Conservation (phyloP, 2,329 filamentous ascomycete species). For the Metarhizium anisopliae region DNA sequence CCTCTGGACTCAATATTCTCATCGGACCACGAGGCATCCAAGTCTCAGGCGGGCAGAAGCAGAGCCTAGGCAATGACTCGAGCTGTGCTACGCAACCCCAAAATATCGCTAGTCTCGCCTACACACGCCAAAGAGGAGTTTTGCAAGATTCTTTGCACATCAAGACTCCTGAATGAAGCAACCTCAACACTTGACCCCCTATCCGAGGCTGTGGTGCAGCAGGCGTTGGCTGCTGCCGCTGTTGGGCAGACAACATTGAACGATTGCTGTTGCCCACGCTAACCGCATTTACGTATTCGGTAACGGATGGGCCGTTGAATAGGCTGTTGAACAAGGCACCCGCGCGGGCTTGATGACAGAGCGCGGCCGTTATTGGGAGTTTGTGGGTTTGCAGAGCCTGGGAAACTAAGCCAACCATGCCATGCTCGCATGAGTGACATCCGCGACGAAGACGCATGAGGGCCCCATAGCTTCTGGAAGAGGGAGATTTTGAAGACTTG, state of each 20-base stretch:
- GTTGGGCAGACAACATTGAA: neutral
- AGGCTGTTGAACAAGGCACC: neutral
- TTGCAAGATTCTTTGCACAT: too few species aligned
- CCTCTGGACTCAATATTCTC: slow-evolving; percentile 46
- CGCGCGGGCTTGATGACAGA: neutral
- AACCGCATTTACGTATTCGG: slow-evolving; percentile 1
- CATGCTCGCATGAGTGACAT: neutral
- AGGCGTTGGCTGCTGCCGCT: neutral
- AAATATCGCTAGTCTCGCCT: slow-evolving; percentile 46
- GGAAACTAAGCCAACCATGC: neutral
- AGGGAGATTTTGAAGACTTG: neutral
- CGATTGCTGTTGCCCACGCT: neutral
- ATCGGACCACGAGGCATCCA: slow-evolving; percentile 31
- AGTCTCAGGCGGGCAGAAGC: too few species aligned
- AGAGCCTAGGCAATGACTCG: too few species aligned
- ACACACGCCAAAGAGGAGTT: slow-evolving; percentile 55
- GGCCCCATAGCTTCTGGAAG: neutral
- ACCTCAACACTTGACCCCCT: slow-evolving; percentile 50
- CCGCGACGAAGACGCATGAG: neutral
- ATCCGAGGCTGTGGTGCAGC: slow-evolving; percentile 31
- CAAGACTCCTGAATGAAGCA: slow-evolving; percentile 55
- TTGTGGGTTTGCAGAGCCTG: neutral
- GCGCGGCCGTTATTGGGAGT: neutral
- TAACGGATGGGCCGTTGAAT: slow-evolving; percentile 2
- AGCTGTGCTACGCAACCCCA: too few species aligned